A percentile compares a stretch with the other conserved stretches of the same genome.
Evolutionary conservation across 1,284 basidiomycete species (phyloP).

Genomic region (Ganoderma boninense): DNA sequence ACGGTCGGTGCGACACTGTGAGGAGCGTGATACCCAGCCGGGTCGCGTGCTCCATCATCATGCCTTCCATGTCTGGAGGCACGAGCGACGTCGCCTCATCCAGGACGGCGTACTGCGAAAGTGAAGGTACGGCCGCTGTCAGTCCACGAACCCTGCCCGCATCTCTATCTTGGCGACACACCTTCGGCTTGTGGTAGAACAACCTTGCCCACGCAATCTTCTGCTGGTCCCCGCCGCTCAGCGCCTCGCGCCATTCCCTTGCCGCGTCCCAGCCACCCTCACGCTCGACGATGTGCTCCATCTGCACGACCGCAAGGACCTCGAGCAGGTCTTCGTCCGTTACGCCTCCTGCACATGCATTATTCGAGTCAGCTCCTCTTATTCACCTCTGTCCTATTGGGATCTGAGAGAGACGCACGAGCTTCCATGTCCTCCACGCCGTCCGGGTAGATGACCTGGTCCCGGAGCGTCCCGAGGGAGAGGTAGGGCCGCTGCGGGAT

Average conservation of each 20-base stretch:
- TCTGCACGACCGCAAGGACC: slow-evolving; percentile 85
- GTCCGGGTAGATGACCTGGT: slow-evolving; percentile 93
- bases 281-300: slow-evolving; percentile 91
- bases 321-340: slow-evolving; percentile 81
- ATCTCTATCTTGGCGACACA: slow-evolving; percentile 38
- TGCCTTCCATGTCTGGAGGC: slow-evolving; percentile 90
- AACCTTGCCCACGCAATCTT: slow-evolving; percentile 97
- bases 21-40: slow-evolving; percentile 88
- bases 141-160: neutral
- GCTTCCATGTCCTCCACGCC: slow-evolving; percentile 78
- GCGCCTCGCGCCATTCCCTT: slow-evolving; percentile 92
- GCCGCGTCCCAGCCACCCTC: slow-evolving; percentile 95
- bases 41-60: slow-evolving; percentile 97
- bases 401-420: slow-evolving; percentile 51
- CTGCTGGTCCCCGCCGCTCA: slow-evolving; percentile 90
- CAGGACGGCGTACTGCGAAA: slow-evolving; percentile 87
- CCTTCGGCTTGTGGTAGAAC: slow-evolving; percentile 96
- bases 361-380: neutral
- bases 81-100: slow-evolving; percentile 97
- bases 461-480: slow-evolving; percentile 91
- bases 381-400: neutral
- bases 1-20: slow-evolving; percentile 92
- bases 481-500: slow-evolving; percentile 98
- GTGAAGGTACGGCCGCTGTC: neutral
- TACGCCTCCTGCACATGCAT: slow-evolving; percentile 60